Evolutionary conservation across 2,329 filamentous ascomycete genomes (phyloP).

Genomic region (Xylariaceae sp.): DNA sequence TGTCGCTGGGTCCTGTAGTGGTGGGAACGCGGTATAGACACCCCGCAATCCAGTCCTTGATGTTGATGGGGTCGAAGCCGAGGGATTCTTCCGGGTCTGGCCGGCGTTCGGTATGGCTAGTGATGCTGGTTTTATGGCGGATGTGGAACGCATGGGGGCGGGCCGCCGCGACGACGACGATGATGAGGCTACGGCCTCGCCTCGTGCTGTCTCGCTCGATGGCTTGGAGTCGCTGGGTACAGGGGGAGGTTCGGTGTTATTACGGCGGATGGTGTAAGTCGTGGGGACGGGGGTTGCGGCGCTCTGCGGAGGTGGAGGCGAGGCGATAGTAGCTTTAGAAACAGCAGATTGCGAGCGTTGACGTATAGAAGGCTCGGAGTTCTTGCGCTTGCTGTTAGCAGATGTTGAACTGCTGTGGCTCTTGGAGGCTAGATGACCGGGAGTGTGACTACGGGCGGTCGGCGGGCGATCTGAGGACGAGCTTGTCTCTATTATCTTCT

Average conservation of each 20-base stretch:
- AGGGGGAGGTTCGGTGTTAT: slow-evolving; percentile 27
- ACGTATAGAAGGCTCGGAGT: slow-evolving; percentile 50
- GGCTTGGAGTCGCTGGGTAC: too few relatives aligned
- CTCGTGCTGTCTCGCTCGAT: too few relatives aligned
- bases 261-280: slow-evolving; percentile 27
- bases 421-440: slow-evolving; percentile 57
- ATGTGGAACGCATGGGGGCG: slow-evolving; percentile 49
- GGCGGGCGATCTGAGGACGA: slow-evolving; percentile 30
- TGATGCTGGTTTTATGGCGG: slow-evolving; percentile 39
- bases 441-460: slow-evolving; percentile 55
- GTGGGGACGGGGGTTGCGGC: slow-evolving; percentile 26
- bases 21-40: slow-evolving; percentile 49
- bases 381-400: slow-evolving; percentile 40
- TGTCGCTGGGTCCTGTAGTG: slow-evolving; percentile 52
- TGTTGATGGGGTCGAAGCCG: slow-evolving; percentile 24
- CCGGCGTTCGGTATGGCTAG: slow-evolving; percentile 15
- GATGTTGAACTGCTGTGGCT: slow-evolving; percentile 36
- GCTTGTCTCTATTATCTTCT: slow-evolving; percentile 41
- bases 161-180: too few relatives aligned
- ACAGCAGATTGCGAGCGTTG: slow-evolving; percentile 52
- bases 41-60: too few relatives aligned
- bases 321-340: slow-evolving; percentile 30
- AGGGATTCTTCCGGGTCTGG: slow-evolving; percentile 18
- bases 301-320: slow-evolving; percentile 28
- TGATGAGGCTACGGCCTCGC: too few relatives aligned